These are phyloP conservation scores for Fusarium clavum DNA, from an alignment of 2,329 filamentous ascomycete species.

Conservation along the genomic window DNA sequence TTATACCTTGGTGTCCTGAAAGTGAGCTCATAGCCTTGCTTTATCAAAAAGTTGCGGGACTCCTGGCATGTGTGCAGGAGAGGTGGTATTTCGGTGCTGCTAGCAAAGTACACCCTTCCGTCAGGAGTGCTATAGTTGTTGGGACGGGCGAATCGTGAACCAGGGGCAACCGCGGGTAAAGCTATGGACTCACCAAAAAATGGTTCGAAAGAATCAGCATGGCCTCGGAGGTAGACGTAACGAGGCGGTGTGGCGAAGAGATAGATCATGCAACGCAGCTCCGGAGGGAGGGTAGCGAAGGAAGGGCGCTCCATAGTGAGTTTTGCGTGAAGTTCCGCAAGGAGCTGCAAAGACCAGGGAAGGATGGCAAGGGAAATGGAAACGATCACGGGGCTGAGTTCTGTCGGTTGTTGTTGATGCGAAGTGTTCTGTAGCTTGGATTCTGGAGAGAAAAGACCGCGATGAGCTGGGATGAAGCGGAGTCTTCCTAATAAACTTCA, in stretches of 20 bases:
- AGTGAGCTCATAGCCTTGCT: not conserved
- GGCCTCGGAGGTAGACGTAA: not conserved
- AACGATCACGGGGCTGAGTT: too few relatives aligned
- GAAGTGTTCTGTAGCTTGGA: not conserved
- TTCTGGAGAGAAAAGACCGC: not conserved
- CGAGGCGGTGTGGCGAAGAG: not conserved
- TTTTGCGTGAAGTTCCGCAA: fast-evolving
- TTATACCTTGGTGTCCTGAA: not conserved
- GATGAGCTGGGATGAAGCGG: not conserved
- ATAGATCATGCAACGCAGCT: not conserved
- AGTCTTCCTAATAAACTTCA: not conserved
- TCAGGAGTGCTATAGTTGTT: too few relatives aligned
- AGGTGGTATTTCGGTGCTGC: not conserved
- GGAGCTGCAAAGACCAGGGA: not conserved
- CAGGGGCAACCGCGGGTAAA: too few relatives aligned
- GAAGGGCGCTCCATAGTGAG: not conserved
- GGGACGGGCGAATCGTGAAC: too few relatives aligned
- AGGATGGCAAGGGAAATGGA: too few relatives aligned
- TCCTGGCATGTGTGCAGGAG: not conserved
- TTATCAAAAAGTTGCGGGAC: not conserved
- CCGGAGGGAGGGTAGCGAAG: not conserved
- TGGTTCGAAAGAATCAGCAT: not conserved
- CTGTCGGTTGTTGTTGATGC: fast-evolving
- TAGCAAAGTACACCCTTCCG: not conserved
- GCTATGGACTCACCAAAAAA: too few relatives aligned